These are phyloP conservation scores for Pharnaceum exiguum DNA, from an alignment of 148 eudicot species.

Conservation along the genomic window DNA sequence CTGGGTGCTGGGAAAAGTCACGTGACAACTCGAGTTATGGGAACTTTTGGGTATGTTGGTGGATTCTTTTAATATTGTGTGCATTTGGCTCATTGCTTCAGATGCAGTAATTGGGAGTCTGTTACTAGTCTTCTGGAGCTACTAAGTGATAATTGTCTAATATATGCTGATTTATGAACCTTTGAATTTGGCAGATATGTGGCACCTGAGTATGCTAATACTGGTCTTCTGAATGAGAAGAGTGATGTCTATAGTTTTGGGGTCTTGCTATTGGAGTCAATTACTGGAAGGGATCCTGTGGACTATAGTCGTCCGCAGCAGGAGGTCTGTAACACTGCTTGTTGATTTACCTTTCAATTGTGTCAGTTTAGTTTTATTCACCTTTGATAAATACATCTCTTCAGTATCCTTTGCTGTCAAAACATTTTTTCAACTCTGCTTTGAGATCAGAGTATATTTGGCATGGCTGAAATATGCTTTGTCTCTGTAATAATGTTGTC, in stretches of 20 bases:
- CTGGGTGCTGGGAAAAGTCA: slow-evolving; percentile 76
- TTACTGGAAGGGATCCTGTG: slow-evolving; percentile 73
- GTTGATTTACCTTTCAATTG: no score
- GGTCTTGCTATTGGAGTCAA: slow-evolving; percentile 54
- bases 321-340: slow-evolving; percentile 40
- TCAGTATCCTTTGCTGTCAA: no score
- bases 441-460: no score
- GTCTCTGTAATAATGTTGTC: no score
- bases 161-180: slow-evolving; percentile 3
- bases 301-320: slow-evolving; percentile 63
- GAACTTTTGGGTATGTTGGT: slow-evolving; percentile 63
- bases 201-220: slow-evolving; percentile 78
- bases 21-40: slow-evolving; percentile 77
- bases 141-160: background rate
- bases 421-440: no score
- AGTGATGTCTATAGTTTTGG: slow-evolving; percentile 81
- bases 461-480: no score
- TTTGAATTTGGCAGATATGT: slow-evolving; percentile 43
- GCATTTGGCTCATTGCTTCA: background rate
- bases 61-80: background rate
- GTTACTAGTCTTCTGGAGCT: background rate
- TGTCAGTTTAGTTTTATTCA: background rate
- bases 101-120: background rate
- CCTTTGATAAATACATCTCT: no score
- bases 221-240: slow-evolving; percentile 71